Percentiles rank a stretch among this genome's conserved stretches.
These are phyloP conservation scores for Meyerozyma smithsonii DNA, from an alignment of 1,139 yeast species.

Conservation along the genomic window DNA sequence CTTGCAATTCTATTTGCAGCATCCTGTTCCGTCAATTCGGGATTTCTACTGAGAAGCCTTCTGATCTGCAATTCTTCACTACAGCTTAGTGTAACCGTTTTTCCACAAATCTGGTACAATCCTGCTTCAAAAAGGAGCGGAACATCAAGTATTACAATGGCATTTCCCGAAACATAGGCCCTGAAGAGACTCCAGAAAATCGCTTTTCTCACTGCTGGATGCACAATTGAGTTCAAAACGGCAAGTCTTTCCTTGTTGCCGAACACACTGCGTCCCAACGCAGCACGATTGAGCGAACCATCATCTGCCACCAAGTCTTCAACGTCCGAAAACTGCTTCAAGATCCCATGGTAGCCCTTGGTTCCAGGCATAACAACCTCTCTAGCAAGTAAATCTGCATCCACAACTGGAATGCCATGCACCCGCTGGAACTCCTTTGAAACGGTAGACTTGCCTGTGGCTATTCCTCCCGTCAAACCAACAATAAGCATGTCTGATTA, in stretches of 20 bases:
- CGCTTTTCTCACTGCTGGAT: conserved; percentile 78
- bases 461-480: conserved; percentile 96
- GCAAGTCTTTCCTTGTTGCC: conserved; percentile 52
- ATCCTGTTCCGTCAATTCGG: conserved; percentile 60
- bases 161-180: conserved; percentile 48
- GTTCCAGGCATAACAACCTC: conserved; percentile 81
- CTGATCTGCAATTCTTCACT: conserved; percentile 51
- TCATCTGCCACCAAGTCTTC: conserved; percentile 53
- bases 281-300: conserved; percentile 59
- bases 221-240: conserved; percentile 70
- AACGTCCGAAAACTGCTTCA: conserved; percentile 54
- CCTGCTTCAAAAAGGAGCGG: conserved; percentile 85
- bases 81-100: conserved; percentile 66
- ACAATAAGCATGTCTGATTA: conserved; percentile 64
- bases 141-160: conserved; percentile 75
- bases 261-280: conserved; percentile 76
- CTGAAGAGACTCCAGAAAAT: conserved; percentile 54
- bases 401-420: conserved; percentile 59
- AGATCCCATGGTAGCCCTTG: conserved; percentile 62
- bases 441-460: conserved; percentile 92
- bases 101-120: conserved; percentile 67
- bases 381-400: conserved; percentile 87
- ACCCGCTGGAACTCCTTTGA: conserved; percentile 52
- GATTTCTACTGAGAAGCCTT: conserved; percentile 63
- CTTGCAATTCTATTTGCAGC: conserved; percentile 68